Conservation (phyloP, 345 rosid genomes). For the Salix udensis region DNA sequence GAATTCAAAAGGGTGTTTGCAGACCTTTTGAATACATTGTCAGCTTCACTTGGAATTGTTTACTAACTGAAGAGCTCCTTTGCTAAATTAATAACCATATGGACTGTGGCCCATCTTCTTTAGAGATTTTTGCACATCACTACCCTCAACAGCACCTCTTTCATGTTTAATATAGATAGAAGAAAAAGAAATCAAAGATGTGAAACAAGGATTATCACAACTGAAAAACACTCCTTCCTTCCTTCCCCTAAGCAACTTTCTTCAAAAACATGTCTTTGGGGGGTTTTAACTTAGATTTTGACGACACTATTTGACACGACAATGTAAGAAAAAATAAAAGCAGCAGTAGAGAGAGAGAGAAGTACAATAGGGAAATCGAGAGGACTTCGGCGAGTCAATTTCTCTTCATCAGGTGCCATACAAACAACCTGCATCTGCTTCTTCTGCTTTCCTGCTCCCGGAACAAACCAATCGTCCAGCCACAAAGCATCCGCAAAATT, state of each 20-base stretch:
- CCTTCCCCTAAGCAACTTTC: no score
- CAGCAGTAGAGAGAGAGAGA: not conserved
- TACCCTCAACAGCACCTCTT: no score
- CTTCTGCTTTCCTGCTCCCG: constrained; percentile 23
- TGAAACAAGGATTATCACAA: no score
- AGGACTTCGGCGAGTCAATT: constrained; percentile 61
- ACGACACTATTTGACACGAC: not conserved
- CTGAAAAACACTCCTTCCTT: no score
- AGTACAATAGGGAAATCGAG: constrained; percentile 70
- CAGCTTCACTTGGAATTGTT: no score
- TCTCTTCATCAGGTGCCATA: constrained; percentile 80
- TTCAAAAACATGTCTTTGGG: no score
- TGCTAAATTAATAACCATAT: not conserved
- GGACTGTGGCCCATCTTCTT: not conserved
- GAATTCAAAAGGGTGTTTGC: no score
- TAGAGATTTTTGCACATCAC: not conserved
- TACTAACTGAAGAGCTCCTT: not conserved
- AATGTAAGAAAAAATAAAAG: not conserved
- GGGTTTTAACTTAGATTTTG: no score
- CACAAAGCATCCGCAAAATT: constrained; percentile 12
- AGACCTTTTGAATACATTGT: no score
- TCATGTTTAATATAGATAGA: no score
- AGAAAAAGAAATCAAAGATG: no score
- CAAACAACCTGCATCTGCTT: constrained; percentile 38
- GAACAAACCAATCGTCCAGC: constrained; percentile 1